A percentile compares a stretch with the other conserved stretches of the same genome.
phyloP scores from a whole-genome alignment of 768 basidiomycete genomes.

The Suillus bovinus region DNA sequence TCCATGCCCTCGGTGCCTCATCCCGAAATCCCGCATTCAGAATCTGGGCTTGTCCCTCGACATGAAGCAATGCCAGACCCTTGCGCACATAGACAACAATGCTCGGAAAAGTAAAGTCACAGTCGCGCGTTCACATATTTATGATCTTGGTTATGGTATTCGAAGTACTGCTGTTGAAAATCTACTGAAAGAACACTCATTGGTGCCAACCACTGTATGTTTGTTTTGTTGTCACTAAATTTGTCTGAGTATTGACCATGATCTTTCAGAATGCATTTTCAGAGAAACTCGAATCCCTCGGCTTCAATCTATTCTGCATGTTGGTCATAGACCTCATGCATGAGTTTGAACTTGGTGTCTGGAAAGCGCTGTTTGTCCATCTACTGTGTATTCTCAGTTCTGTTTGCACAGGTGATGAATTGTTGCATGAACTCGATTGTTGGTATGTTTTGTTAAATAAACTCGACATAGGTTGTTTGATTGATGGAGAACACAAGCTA shows the following conservation, averaged over 20 bases:
- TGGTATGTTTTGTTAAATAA: slow-evolving; percentile 11
- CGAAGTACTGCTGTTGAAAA: slow-evolving; percentile 14
- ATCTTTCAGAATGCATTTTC: slow-evolving; percentile 34
- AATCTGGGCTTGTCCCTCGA: slow-evolving; percentile 13
- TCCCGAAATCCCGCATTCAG: slow-evolving; percentile 15
- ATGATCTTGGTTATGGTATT: slow-evolving; percentile 15
- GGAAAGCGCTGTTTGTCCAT: slow-evolving; percentile 30
- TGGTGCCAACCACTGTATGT: slow-evolving; percentile 21
- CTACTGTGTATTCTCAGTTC: slow-evolving; percentile 26
- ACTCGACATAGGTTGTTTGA: not conserved
- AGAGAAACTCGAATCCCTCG: slow-evolving; percentile 4
- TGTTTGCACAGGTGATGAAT: not conserved
- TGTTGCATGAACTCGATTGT: slow-evolving; percentile 16
- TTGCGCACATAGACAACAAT: slow-evolving; percentile 8
- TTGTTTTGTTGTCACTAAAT: not conserved
- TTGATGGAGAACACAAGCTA: slow-evolving; percentile 14
- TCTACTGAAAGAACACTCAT: slow-evolving; percentile 15
- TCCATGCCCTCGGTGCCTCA: slow-evolving; percentile 30
- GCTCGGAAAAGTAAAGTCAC: not conserved
- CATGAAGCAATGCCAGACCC: not conserved
- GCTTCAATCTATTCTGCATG: slow-evolving; percentile 24
- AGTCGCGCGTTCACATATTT: slow-evolving; percentile 14
- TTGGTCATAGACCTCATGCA: slow-evolving; percentile 33
- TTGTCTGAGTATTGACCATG: not conserved
- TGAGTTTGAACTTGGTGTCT: slow-evolving; percentile 32